phyloP scores from a whole-genome alignment of 495 filamentous ascomycete genomes.

The Aspergillus carlsbadensis region DNA sequence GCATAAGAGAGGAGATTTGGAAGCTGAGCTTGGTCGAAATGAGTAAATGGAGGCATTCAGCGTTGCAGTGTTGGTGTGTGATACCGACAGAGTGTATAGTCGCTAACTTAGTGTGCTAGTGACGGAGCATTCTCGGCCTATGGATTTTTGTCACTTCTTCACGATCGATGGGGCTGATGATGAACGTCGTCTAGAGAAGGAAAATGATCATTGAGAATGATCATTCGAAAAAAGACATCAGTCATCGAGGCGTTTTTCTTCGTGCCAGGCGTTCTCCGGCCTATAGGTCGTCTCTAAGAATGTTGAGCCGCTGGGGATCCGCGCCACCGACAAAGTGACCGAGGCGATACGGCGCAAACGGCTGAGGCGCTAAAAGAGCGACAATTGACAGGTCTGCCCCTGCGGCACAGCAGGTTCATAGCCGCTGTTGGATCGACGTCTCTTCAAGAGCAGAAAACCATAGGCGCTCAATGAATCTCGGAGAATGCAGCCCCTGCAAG shows the following conservation, averaged over 20 bases:
- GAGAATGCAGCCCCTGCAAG: constrained; percentile 1
- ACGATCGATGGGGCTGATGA: constrained; percentile 11
- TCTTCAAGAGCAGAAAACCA: not conserved
- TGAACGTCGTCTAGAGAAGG: constrained; percentile 2
- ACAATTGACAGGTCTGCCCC: constrained; percentile 23
- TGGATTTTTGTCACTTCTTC: constrained; percentile 18
- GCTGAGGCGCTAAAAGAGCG: constrained; percentile 36
- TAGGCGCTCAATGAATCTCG: constrained; percentile 11
- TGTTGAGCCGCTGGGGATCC: constrained; percentile 24
- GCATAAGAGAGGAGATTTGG: not conserved
- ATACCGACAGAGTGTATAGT: constrained; percentile 20
- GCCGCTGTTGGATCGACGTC: constrained; percentile 36
- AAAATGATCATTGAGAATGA: constrained; percentile 7
- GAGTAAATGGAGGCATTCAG: constrained; percentile 6
- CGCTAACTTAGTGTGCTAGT: constrained; percentile 20
- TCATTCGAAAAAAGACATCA: constrained; percentile 8
- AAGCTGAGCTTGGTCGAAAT: constrained; percentile 5
- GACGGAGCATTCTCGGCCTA: constrained; percentile 21
- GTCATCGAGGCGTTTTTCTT: constrained; percentile 11
- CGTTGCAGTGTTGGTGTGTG: constrained; percentile 22
- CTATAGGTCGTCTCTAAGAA: constrained; percentile 1
- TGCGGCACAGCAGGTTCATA: constrained; percentile 20
- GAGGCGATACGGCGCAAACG: constrained; percentile 29
- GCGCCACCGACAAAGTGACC: constrained; percentile 17
- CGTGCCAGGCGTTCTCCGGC: constrained; percentile 7